A percentile compares a stretch with the other conserved stretches of the same genome.
Evolutionary conservation across 2,329 filamentous ascomycete species (phyloP).

Genomic region (Juglanconis sp.): DNA sequence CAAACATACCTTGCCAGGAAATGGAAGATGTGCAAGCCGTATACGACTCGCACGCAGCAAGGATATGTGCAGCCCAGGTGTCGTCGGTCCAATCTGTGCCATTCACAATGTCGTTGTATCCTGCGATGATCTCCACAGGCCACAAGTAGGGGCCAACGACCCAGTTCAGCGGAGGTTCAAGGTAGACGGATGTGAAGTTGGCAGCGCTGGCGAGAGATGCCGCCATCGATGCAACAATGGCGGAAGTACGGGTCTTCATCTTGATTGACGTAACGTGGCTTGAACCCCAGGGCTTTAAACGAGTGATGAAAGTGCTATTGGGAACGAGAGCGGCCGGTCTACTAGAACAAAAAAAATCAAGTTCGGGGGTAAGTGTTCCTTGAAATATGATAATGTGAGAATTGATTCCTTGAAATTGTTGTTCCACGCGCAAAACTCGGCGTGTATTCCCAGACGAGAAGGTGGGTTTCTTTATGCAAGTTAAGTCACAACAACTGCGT

Average conservation of each 20-base stretch:
- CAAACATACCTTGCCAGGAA: constrained; percentile 10
- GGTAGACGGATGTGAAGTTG: constrained; percentile 11
- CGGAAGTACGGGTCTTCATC: constrained; percentile 1
- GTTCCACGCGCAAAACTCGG: neutral
- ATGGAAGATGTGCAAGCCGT: constrained; percentile 14
- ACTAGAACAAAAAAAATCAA: no score
- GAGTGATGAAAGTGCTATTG: no score
- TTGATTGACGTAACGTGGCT: neutral
- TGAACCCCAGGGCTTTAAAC: no score
- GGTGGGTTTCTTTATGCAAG: neutral
- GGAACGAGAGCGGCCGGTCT: no score
- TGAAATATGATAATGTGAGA: neutral
- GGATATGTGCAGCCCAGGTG: constrained; percentile 8
- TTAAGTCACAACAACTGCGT: neutral
- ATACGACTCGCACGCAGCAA: constrained; percentile 8
- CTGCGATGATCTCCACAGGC: constrained; percentile 14
- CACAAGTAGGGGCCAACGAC: constrained; percentile 10
- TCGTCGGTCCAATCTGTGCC: constrained; percentile 6
- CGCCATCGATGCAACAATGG: neutral
- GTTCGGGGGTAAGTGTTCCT: no score
- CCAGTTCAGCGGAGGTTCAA: constrained; percentile 15
- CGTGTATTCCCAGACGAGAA: neutral
- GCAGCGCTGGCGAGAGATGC: constrained; percentile 5
- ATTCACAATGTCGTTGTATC: constrained; percentile 5
- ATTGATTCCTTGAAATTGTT: neutral